A percentile compares a stretch with the other conserved stretches of the same genome.
phyloP scores from a whole-genome alignment of 2,329 filamentous ascomycete genomes.

The Cryphonectria japonica region DNA sequence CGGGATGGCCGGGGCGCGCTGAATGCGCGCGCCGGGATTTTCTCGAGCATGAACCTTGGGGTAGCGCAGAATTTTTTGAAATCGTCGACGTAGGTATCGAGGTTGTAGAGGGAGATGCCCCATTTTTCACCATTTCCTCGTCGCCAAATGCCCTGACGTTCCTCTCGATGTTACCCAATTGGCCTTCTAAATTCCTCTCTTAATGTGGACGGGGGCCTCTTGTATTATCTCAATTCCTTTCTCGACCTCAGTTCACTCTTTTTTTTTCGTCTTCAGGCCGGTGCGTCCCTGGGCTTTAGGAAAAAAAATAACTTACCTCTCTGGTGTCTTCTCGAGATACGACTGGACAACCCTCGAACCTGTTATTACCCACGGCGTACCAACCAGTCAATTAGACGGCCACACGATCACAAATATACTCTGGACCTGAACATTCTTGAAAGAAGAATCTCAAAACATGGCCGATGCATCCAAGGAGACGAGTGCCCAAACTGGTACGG shows the following conservation, averaged over 20 bases:
- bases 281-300: constrained; percentile 20
- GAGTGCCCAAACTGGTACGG: constrained; percentile 24
- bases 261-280: constrained; percentile 7
- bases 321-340: neutral
- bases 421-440: neutral
- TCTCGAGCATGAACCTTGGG: constrained; percentile 5
- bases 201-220: constrained; percentile 18
- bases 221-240: neutral
- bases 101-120: constrained; percentile 17
- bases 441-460: constrained; percentile 25
- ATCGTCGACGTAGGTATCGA: constrained; percentile 27
- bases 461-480: constrained; percentile 28
- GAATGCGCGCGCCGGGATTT: constrained; percentile 10
- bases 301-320: neutral
- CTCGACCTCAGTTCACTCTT: constrained; percentile 18
- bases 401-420: neutral
- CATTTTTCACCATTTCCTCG: constrained; percentile 18
- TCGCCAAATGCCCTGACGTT: constrained; percentile 22
- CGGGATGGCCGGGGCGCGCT: constrained; percentile 22
- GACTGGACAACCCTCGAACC: neutral
- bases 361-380: neutral
- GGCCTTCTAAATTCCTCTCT: constrained; percentile 15
- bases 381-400: neutral
- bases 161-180: constrained; percentile 18
- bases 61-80: constrained; percentile 31